Evolutionary conservation across 2,329 filamentous ascomycete species (phyloP).

Genomic region (Coniella vitis): DNA sequence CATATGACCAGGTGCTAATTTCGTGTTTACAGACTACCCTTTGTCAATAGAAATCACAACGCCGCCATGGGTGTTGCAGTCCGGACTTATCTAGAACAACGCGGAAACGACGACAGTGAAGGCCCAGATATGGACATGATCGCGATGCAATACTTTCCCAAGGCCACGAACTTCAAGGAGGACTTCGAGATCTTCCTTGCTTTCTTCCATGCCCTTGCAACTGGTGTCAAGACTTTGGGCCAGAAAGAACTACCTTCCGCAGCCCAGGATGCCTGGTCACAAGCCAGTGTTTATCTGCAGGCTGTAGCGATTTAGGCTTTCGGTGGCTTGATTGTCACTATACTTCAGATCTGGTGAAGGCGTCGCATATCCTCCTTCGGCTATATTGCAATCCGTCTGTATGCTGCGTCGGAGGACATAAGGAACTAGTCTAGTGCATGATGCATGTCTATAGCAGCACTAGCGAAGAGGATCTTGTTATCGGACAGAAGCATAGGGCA

Average conservation of each 20-base stretch:
- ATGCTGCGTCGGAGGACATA: too few relatives aligned
- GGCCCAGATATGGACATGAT: constrained; percentile 21
- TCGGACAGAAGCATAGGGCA: too few relatives aligned
- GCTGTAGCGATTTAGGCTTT: constrained; percentile 23
- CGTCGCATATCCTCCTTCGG: too few relatives aligned
- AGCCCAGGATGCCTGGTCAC: constrained; percentile 48
- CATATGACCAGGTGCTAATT: constrained; percentile 17
- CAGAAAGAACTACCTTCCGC: constrained; percentile 34
- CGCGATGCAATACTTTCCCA: constrained; percentile 36
- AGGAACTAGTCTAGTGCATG: too few relatives aligned
- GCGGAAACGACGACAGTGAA: constrained; percentile 18
- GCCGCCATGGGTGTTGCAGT: constrained; percentile 16
- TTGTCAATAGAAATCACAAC: constrained; percentile 13
- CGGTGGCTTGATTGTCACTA: too few relatives aligned
- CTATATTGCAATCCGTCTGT: too few relatives aligned
- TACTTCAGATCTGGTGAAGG: too few relatives aligned
- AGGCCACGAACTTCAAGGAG: constrained; percentile 50
- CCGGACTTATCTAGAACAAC: constrained; percentile 14
- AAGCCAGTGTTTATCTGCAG: constrained; percentile 47
- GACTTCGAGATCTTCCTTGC: constrained; percentile 51
- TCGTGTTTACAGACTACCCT: constrained; percentile 12
- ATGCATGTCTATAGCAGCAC: too few relatives aligned
- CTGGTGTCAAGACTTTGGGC: constrained; percentile 49
- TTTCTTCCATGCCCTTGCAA: constrained; percentile 52
- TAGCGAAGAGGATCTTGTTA: too few relatives aligned